Base-by-base conservation (phyloP, 2,329 filamentous ascomycete species). In the Neopestalotiopsis rosae region DNA sequence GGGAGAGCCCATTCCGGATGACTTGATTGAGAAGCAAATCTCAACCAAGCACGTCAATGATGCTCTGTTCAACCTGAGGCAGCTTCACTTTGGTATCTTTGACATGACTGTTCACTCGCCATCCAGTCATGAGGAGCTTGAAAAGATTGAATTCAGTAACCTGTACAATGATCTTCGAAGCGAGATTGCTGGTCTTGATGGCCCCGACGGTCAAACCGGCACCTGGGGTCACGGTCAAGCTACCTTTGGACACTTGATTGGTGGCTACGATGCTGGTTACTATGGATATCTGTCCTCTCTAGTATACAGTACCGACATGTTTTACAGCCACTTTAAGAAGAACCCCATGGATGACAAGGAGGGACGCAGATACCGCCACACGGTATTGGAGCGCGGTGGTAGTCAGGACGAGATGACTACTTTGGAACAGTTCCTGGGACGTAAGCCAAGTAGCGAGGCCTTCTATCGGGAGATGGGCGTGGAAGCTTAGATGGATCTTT, bases 271-370 rank as follows among this genome's bases (percentile, higher is more conserved):
- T 79, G 93, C 93, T 38, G 92, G 93, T 58, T 95, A 95, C 82
- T 96, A 96, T 79, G 89, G 90, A 74, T 92, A 92, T 77, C 82
- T 92, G 42, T 91, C 88, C 71, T 94, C 91, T 1, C 88, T 94
- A 79, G 94, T 96, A 20, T 96, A 95, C 81, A 93, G 90, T 28
- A 88, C 91, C 32, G 93, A 97, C 80, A 95, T 97, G 92, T 97
- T 95, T 85, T 90, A 93, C 81, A 88, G 88, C 0, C 90, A 92
- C 61, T 96, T 96, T 83, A 91, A 91, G 83, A 85, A 88, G 73
- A 86, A 95, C 78, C 93, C 93, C 0, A 94, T 95, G 92, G 88
- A 94, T 78, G 86, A 85, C 40, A 88, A 87, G 72, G 89, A 94
- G 77, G 93, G 93, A 1, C 86, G 93, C 14, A 82, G 92, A 69